These are phyloP conservation scores for Zhuliangozyma parablackwelliae DNA, from an alignment of 1,139 yeast species.

Conservation along the genomic window DNA sequence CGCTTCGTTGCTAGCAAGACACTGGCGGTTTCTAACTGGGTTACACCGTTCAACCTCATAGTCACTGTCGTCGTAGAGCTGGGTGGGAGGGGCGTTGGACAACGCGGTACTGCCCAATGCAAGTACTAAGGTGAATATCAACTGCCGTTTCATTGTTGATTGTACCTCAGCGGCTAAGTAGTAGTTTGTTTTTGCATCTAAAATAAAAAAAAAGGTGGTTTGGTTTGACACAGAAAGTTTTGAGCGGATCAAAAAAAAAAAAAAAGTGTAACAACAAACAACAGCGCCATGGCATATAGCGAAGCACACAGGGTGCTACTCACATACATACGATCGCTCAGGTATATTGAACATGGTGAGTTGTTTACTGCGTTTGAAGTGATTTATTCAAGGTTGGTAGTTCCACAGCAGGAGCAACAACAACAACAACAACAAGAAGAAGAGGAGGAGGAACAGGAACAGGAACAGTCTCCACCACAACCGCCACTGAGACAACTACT, in stretches of 20 bases:
- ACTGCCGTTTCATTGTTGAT: too few species aligned
- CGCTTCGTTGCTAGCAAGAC: conserved; percentile 22
- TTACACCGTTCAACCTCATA: conserved; percentile 18
- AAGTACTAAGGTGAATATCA: too few species aligned
- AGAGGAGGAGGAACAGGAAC: conserved; percentile 1
- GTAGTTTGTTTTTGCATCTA: too few species aligned
- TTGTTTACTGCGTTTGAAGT: conserved; percentile 13
- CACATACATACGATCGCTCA: conserved; percentile 40
- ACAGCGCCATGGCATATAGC: conserved; percentile 2
- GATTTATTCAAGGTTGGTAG: conserved; percentile 8
- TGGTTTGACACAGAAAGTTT: too few species aligned
- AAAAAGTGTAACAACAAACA: too few species aligned
- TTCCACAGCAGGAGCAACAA: background rate
- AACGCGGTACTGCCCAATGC: too few species aligned
- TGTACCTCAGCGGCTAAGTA: too few species aligned
- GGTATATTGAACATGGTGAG: conserved; percentile 14
- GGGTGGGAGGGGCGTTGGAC: too few species aligned
- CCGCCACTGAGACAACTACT: conserved; percentile 10
- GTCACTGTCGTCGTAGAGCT: conserved; percentile 3
- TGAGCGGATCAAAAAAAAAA: too few species aligned
- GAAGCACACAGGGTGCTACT: conserved; percentile 41
- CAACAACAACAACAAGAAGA: conserved; percentile 1
- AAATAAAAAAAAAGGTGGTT: too few species aligned
- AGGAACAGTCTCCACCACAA: conserved; percentile 4
- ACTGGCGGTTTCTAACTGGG: conserved; percentile 18